Conservation (phyloP, 2,329 filamentous ascomycete species). For the Endoconidiophora polonica region DNA sequence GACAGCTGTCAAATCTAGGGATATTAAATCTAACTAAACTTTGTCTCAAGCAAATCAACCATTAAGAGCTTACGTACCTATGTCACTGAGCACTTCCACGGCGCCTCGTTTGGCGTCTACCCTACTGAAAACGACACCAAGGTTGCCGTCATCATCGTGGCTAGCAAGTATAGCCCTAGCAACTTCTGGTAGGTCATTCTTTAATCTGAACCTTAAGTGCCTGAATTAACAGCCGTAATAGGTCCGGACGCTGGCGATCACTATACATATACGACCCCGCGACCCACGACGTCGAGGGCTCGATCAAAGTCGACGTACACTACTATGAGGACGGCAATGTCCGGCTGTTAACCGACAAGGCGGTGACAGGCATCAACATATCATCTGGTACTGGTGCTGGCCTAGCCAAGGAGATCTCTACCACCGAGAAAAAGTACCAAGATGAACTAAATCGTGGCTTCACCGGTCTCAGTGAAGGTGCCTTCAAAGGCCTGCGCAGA, state of each 20-base stretch:
- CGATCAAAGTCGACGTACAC: slow-evolving; percentile 86
- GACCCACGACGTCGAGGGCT: slow-evolving; percentile 53
- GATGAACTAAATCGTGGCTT: slow-evolving; percentile 91
- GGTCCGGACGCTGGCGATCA: slow-evolving; percentile 93
- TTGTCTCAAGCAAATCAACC: slow-evolving; percentile 47
- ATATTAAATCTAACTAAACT: not conserved
- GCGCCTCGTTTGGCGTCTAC: slow-evolving; percentile 65
- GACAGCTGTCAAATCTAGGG: slow-evolving; percentile 5
- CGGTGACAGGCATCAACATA: slow-evolving; percentile 41
- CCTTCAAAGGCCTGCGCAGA: slow-evolving; percentile 82
- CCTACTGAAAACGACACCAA: slow-evolving; percentile 59
- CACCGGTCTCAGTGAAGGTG: slow-evolving; percentile 72
- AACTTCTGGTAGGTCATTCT: slow-evolving; percentile 65
- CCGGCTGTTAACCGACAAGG: slow-evolving; percentile 75
- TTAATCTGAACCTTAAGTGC: not conserved
- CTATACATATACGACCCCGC: slow-evolving; percentile 63
- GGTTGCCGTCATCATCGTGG: slow-evolving; percentile 69
- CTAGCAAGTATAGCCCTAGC: slow-evolving; percentile 93
- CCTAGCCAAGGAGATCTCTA: slow-evolving; percentile 62
- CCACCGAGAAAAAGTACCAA: slow-evolving; percentile 80
- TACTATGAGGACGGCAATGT: slow-evolving; percentile 99
- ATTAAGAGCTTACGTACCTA: slow-evolving; percentile 62
- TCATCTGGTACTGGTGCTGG: slow-evolving; percentile 46
- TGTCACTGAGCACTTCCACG: slow-evolving; percentile 75
- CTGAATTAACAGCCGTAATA: slow-evolving; percentile 19